phyloP scores from a whole-genome alignment of 1,139 yeast species.

The Groenewaldozyma auringiensis region DNA sequence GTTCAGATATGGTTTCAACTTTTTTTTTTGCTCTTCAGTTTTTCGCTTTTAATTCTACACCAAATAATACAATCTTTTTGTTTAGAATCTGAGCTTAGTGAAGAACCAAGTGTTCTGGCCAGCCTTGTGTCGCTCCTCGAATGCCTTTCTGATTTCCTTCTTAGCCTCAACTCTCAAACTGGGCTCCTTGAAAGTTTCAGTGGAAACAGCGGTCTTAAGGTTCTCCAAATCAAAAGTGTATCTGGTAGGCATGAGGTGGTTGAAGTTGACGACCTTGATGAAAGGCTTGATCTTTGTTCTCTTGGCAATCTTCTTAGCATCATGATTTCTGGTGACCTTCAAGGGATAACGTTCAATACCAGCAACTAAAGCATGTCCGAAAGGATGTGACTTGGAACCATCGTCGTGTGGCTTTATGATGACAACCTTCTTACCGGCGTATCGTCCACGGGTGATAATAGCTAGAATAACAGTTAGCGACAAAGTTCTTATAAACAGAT shows the following conservation, averaged over 20 bases:
- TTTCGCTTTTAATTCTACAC: too few relatives aligned
- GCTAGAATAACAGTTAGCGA: slow-evolving; percentile 48
- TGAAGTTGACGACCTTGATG: slow-evolving; percentile 98
- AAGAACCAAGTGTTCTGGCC: slow-evolving; percentile 99
- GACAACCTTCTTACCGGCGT: slow-evolving; percentile 99
- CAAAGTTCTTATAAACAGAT: slow-evolving; percentile 10
- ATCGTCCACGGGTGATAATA: slow-evolving; percentile 99
- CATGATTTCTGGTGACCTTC: slow-evolving; percentile 92
- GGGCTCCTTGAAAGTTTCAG: slow-evolving; percentile 96
- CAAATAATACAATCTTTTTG: slow-evolving; percentile 5
- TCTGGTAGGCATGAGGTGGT: slow-evolving; percentile 99
- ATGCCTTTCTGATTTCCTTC: slow-evolving; percentile 98
- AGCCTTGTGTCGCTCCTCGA: slow-evolving; percentile 99
- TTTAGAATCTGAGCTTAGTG: slow-evolving; percentile 96
- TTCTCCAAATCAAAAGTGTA: slow-evolving; percentile 96
- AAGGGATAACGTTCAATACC: slow-evolving; percentile 99
- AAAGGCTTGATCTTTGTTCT: slow-evolving; percentile 99
- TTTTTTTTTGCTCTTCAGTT: too few relatives aligned
- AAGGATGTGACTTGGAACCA: slow-evolving; percentile 98
- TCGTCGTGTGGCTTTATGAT: slow-evolving; percentile 98
- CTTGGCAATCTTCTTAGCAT: slow-evolving; percentile 94
- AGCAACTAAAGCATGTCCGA: slow-evolving; percentile 99
- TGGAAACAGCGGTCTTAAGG: slow-evolving; percentile 83
- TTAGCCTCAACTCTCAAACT: slow-evolving; percentile 98
- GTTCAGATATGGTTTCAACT: neutral